phyloP scores from a whole-genome alignment of 2,329 filamentous ascomycete genomes.

The Arthrinium phaeospermum region DNA sequence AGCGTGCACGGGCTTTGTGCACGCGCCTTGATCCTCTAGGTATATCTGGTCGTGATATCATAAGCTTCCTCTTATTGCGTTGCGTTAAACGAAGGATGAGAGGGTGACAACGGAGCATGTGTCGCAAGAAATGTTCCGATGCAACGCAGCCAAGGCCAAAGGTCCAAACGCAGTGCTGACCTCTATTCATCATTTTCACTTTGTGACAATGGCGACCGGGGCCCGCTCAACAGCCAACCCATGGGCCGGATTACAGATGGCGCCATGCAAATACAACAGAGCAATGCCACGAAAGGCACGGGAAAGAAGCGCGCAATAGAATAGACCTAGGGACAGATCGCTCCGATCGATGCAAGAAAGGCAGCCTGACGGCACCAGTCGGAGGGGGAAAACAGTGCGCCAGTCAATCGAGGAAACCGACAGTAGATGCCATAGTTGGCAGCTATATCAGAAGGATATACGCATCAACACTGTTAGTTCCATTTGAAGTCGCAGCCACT shows the following conservation, averaged over 20 bases:
- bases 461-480: background rate
- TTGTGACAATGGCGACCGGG: background rate
- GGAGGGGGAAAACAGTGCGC: background rate
- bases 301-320: background rate
- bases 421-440: background rate
- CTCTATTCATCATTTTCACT: background rate
- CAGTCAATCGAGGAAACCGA: background rate
- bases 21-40: background rate
- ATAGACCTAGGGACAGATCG: background rate
- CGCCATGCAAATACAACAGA: background rate
- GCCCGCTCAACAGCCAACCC: background rate
- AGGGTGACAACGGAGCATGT: slow-evolving; percentile 8
- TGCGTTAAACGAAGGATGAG: background rate
- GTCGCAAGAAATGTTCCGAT: slow-evolving; percentile 16
- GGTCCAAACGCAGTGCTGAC: background rate
- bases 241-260: background rate
- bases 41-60: background rate
- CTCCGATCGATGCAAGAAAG: background rate
- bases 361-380: background rate
- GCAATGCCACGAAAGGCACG: background rate
- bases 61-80: background rate
- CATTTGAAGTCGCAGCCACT: background rate
- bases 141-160: background rate
- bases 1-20: background rate
- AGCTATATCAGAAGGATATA: background rate